Evolutionary conservation across 768 basidiomycete genomes (phyloP).

Genomic region (Naganishia onofrii): DNA sequence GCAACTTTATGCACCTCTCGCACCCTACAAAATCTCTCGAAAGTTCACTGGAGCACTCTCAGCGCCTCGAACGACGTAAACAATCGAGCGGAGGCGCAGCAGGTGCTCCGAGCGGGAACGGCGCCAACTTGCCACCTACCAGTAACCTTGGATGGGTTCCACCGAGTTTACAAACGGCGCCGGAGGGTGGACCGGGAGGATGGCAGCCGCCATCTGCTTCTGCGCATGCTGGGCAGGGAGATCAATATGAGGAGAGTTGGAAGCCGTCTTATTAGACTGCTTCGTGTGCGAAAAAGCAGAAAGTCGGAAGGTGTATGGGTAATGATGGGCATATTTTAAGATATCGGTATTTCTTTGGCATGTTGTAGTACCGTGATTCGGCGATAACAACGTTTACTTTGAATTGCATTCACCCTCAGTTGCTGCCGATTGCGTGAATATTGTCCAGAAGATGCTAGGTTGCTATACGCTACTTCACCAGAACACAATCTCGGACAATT

Average conservation of each 20-base stretch:
- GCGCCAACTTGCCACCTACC: slow-evolving; percentile 11
- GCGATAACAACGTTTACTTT: neutral
- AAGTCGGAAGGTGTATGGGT: neutral
- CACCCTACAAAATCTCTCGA: slow-evolving; percentile 82
- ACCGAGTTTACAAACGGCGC: slow-evolving; percentile 51
- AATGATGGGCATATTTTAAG: neutral
- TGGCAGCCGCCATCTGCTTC: slow-evolving; percentile 65
- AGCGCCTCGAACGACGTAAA: slow-evolving; percentile 74
- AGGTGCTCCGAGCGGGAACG: neutral
- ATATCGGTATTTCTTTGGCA: neutral
- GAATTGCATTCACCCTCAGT: no score
- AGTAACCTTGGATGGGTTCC: slow-evolving; percentile 32
- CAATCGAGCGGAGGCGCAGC: slow-evolving; percentile 49
- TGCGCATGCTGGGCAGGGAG: slow-evolving; percentile 27
- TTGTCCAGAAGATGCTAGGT: no score
- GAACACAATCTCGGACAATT: no score
- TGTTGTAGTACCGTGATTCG: slow-evolving; percentile 1
- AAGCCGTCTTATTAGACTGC: slow-evolving; percentile 22
- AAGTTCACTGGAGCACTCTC: slow-evolving; percentile 72
- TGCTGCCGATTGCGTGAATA: no score
- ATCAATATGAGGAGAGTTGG: slow-evolving; percentile 32
- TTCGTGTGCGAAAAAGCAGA: neutral
- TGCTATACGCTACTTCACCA: no score
- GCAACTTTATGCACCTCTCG: slow-evolving; percentile 97
- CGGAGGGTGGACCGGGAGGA: slow-evolving; percentile 67